Evolutionary conservation across 371 early-diverging fungal species (phyloP).

Genomic region (Lichtheimia corymbifera): DNA sequence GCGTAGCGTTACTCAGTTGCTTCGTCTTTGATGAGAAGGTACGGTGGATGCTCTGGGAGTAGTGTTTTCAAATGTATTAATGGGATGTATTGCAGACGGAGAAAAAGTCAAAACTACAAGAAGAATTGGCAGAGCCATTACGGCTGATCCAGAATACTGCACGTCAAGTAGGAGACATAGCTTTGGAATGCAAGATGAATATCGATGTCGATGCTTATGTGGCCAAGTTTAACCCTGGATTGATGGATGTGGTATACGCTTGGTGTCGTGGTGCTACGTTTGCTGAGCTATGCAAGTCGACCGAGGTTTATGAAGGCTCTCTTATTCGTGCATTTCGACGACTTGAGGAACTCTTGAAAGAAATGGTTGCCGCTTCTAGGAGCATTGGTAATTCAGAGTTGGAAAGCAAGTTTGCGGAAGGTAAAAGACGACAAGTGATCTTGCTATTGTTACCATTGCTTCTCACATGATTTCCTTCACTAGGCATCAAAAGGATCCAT

Average conservation of each 20-base stretch:
- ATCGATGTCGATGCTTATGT: constrained; percentile 86
- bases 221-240: constrained; percentile 78
- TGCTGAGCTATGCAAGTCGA: constrained; percentile 94
- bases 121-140: constrained; percentile 82
- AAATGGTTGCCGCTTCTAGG: constrained; percentile 95
- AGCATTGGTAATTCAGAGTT: constrained; percentile 97
- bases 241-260: constrained; percentile 98
- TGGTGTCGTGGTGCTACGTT: constrained; percentile 98
- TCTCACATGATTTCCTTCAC: background rate
- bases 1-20: constrained; percentile 92
- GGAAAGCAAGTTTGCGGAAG: constrained; percentile 96
- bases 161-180: constrained; percentile 82
- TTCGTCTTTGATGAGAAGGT: constrained; percentile 93
- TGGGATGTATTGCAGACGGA: constrained; percentile 14
- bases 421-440: background rate
- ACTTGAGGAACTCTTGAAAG: constrained; percentile 95
- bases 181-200: constrained; percentile 85
- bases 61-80: too few species aligned
- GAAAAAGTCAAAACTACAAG: constrained; percentile 43
- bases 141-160: constrained; percentile 88
- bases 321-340: constrained; percentile 95
- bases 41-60: background rate
- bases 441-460: too few species aligned
- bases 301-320: constrained; percentile 97
- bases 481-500: constrained; percentile 88